Evolutionary conservation across 2,329 filamentous ascomycete genomes (phyloP), one percentile per base, ranked within the genome.

Genomic region (Scorias spongiosa): DNA sequence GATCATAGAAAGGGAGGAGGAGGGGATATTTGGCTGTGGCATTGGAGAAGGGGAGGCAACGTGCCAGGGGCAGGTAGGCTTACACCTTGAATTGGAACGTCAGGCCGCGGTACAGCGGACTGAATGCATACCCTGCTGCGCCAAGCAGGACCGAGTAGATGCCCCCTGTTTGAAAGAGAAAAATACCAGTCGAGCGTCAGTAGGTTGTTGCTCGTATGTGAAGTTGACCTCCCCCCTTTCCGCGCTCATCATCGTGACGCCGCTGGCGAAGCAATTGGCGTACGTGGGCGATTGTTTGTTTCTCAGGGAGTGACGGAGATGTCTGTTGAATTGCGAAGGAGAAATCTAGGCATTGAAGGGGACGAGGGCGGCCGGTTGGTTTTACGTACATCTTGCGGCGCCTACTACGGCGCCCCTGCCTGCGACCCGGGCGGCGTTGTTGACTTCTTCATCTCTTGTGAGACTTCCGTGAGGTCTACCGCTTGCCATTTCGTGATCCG

Each of bases 21-120:
- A 29, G 18, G 38, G 17, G 40, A 14, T 15, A 14, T 30, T 15
- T 12, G 15, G 9, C 32, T 12, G 32, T 12, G 32, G 32, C 9
- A 9, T 54, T 54, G 57, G 60, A 50, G 61, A 26, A 11, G 30
- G 15, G 26, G 20, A 9, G 38, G 26, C 10, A 34, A 40, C 9
- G 32, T 12, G 32, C 11, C 32, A 36, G 32, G 32, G 32, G 4
- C 32, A 9, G 32, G 15, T 7, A 18, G 9, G 65, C 76, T 56
- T 71, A 84, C 81, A 82, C 77, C 66, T 85, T 85, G 63, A 85
- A 85, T 57, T 85, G 81, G 41, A 84, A 66, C 1, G 81, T 86
- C 48, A 83, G 64, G 1, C 78, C 74, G 17, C 81, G 73, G 58
- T 88, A 89, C 15, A 88, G 56, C 0, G 84, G 84, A 42, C 78